These are phyloP conservation scores for Apiotrichum montevideense DNA, from an alignment of 1,284 basidiomycete species.

Conservation along the genomic window DNA sequence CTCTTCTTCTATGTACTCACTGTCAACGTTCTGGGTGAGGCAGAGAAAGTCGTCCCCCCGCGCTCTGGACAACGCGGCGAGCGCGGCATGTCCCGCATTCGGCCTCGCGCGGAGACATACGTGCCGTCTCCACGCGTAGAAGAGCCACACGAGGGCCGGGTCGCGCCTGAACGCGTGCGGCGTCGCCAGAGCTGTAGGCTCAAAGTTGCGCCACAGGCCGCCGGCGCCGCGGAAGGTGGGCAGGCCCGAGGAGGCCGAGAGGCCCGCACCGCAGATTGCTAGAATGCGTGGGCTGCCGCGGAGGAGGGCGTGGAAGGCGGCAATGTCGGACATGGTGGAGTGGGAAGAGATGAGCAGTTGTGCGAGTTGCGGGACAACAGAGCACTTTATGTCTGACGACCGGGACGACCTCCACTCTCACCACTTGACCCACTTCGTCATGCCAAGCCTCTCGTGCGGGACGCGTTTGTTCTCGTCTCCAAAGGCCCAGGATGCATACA, in stretches of 20 bases:
- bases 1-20: background rate
- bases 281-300: constrained; percentile 7
- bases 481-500: no score
- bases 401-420: no score
- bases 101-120: constrained; percentile 3
- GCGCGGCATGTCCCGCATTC: constrained; percentile 8
- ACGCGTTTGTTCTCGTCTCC: no score
- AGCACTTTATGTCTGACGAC: no score
- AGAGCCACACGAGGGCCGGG: constrained; percentile 12
- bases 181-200: constrained; percentile 9
- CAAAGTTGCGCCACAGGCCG: constrained; percentile 14
- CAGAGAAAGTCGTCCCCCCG: constrained; percentile 4
- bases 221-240: constrained; percentile 16
- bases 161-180: constrained; percentile 11
- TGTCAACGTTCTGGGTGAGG: constrained; percentile 15
- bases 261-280: constrained; percentile 11
- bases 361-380: no score
- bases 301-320: constrained; percentile 9
- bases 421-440: no score
- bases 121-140: constrained; percentile 14
- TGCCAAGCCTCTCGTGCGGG: no score
- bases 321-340: constrained; percentile 12
- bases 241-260: constrained; percentile 8
- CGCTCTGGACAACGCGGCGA: constrained; percentile 1
- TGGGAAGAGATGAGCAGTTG: background rate